Percentiles rank a stretch among this genome's conserved stretches.
phyloP scores from a whole-genome alignment of 2,329 filamentous ascomycete genomes.

The Sclerotinia sclerotiorum region DNA sequence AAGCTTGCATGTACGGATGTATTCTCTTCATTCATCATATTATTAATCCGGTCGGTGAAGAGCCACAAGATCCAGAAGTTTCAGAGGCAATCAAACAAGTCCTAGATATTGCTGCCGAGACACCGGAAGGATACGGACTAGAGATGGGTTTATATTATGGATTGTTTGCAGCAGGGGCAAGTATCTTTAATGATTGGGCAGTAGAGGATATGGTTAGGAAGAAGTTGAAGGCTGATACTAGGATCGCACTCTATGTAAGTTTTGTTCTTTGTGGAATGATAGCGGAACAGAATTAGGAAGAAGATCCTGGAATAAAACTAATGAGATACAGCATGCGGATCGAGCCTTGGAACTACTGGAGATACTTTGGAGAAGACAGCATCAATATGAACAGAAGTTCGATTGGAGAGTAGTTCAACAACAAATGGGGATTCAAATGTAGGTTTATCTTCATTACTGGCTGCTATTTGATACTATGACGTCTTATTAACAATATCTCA shows the following conservation, averaged over 20 bases:
- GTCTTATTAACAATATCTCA: conserved; percentile 14
- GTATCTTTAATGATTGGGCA: conserved; percentile 35
- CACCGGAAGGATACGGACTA: conserved; percentile 37
- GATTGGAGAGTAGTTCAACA: conserved; percentile 39
- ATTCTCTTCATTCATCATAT: conserved; percentile 39
- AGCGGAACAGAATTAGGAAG: not conserved
- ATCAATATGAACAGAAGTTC: conserved; percentile 36
- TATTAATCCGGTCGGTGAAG: conserved; percentile 32
- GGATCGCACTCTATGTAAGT: conserved; percentile 38
- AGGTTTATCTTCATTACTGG: conserved; percentile 12
- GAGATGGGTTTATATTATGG: conserved; percentile 40
- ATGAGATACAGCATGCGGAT: conserved; percentile 36
- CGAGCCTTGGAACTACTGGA: conserved; percentile 37
- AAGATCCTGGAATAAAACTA: conserved; percentile 15
- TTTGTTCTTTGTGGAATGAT: not conserved
- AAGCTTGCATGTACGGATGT: conserved; percentile 36
- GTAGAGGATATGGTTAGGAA: conserved; percentile 35
- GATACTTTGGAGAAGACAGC: conserved; percentile 38
- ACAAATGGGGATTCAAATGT: conserved; percentile 40
- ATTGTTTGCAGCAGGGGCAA: conserved; percentile 38
- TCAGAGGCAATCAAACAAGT: conserved; percentile 34
- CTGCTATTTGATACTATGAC: not conserved
- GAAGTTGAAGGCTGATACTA: conserved; percentile 36
- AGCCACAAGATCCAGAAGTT: conserved; percentile 32
- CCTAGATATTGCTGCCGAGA: conserved; percentile 37